Evolutionary conservation across 2,329 filamentous ascomycete species (phyloP).

Genomic region (Tolypocladium pustulatum): DNA sequence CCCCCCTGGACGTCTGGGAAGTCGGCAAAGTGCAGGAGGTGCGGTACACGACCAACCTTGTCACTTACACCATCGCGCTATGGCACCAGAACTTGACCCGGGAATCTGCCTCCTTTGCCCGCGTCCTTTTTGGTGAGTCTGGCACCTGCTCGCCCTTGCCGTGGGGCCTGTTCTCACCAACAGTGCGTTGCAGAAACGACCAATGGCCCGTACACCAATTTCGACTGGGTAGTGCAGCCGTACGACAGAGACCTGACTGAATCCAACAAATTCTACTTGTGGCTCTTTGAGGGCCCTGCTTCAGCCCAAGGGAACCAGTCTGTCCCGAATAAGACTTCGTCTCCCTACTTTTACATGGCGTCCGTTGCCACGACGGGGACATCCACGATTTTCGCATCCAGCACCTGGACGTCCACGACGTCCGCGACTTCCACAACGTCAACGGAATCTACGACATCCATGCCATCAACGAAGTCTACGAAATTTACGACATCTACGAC

Average conservation of each 20-base stretch:
- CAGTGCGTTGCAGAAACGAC: constrained; percentile 2
- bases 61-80: constrained; percentile 13
- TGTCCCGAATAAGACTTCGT: not conserved
- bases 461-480: too few species aligned
- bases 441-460: too few species aligned
- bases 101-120: constrained; percentile 5
- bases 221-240: constrained; percentile 8
- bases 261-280: constrained; percentile 10
- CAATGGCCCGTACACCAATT: constrained; percentile 1
- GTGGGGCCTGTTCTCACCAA: not conserved
- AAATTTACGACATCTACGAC: not conserved
- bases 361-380: not conserved
- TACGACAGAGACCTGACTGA: constrained; percentile 6
- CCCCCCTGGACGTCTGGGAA: not conserved
- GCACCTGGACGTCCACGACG: not conserved
- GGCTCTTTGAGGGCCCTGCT: constrained; percentile 10
- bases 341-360: constrained; percentile 9
- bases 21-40: constrained; percentile 7
- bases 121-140: constrained; percentile 5
- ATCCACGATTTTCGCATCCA: not conserved
- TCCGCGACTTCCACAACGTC: not conserved
- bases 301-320: constrained; percentile 4
- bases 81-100: constrained; percentile 10
- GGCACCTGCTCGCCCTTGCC: not conserved
- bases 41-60: constrained; percentile 11